A percentile compares a stretch with the other conserved stretches of the same genome.
Evolutionary conservation across 805 yeast genomes (phyloP).

Genomic region (Pichia manshurica): DNA sequence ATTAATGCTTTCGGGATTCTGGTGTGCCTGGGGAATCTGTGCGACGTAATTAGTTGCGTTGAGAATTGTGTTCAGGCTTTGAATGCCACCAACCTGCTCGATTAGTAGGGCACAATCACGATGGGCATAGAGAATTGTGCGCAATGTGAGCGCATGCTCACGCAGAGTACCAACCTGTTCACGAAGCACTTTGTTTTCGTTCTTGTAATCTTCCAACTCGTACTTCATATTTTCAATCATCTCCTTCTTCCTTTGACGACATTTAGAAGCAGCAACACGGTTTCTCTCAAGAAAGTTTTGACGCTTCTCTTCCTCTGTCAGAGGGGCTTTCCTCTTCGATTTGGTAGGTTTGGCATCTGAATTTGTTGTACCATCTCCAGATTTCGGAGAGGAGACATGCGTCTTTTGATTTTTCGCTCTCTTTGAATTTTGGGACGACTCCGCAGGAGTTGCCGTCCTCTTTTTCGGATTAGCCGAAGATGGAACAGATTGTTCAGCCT

Average conservation of each 20-base stretch:
- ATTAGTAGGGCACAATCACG: slow-evolving; percentile 41
- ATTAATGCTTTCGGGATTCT: slow-evolving; percentile 3
- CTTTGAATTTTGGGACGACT: too few species aligned
- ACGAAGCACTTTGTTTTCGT: slow-evolving; percentile 63
- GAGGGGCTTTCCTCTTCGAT: slow-evolving; percentile 1
- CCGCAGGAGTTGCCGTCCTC: too few species aligned
- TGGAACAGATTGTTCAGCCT: too few species aligned
- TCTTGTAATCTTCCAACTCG: slow-evolving; percentile 63
- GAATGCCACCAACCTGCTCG: slow-evolving; percentile 43
- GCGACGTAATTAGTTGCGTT: slow-evolving; percentile 27
- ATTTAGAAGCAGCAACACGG: slow-evolving; percentile 93
- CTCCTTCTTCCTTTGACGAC: slow-evolving; percentile 91
- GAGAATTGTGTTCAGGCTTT: slow-evolving; percentile 39
- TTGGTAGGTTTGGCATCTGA: not conserved
- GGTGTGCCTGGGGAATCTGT: slow-evolving; percentile 16
- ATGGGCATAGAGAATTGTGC: slow-evolving; percentile 44
- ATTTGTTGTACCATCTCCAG: too few species aligned
- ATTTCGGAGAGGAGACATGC: too few species aligned
- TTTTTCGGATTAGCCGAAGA: too few species aligned
- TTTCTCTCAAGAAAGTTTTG: slow-evolving; percentile 83
- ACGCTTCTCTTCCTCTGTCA: slow-evolving; percentile 62
- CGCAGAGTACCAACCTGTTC: slow-evolving; percentile 52
- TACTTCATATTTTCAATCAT: slow-evolving; percentile 77
- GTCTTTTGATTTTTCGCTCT: too few species aligned
- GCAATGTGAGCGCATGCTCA: slow-evolving; percentile 49